Conservation (phyloP, 2,329 filamentous ascomycete genomes). For the Ophiocordyceps camponoti-leonardi region DNA sequence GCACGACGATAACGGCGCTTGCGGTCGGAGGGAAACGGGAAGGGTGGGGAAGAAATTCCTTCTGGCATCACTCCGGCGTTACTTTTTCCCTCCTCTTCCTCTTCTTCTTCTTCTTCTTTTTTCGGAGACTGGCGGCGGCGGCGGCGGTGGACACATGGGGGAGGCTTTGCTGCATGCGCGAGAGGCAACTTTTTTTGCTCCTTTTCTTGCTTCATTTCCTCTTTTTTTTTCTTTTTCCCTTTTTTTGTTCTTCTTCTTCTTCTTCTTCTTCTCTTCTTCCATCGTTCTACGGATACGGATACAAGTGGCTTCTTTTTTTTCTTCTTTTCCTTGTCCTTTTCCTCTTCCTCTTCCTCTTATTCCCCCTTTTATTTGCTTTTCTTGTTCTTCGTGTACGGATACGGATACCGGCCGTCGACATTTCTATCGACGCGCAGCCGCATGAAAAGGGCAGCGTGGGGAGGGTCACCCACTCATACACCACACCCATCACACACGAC, state of each 20-base stretch:
- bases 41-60: too few species aligned
- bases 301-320: too few species aligned
- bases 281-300: too few species aligned
- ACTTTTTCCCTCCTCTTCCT: too few species aligned
- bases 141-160: too few species aligned
- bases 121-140: neutral
- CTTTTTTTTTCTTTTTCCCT: neutral
- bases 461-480: too few species aligned
- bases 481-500: too few species aligned
- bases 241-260: slow-evolving; percentile 1
- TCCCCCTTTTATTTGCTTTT: neutral
- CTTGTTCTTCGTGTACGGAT: neutral
- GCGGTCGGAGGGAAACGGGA: too few species aligned
- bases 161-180: neutral
- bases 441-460: too few species aligned
- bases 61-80: neutral
- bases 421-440: neutral
- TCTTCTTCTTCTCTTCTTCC: neutral
- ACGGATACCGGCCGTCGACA: too few species aligned
- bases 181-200: neutral
- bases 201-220: neutral
- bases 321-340: neutral
- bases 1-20: neutral
- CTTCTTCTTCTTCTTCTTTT: too few species aligned
- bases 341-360: neutral